These are phyloP conservation scores for Tylopilus plumbeoviolaceoides DNA, from an alignment of 768 basidiomycete genomes.

Conservation along the genomic window DNA sequence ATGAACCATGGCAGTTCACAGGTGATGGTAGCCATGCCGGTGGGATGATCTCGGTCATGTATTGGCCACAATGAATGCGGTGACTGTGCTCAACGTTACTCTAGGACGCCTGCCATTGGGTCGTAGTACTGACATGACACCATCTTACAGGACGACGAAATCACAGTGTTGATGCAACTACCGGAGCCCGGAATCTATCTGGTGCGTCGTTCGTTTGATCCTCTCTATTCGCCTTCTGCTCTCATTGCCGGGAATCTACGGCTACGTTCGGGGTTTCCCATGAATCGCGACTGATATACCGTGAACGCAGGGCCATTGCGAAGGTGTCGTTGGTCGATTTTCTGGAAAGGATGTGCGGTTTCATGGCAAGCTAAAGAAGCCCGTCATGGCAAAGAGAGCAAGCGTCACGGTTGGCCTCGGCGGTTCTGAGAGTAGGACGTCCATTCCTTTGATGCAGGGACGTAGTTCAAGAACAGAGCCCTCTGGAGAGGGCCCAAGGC, in stretches of 20 bases:
- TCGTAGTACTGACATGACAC: conserved; percentile 7
- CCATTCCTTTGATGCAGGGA: conserved; percentile 18
- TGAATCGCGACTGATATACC: conserved; percentile 1
- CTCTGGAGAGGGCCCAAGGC: conserved; percentile 4
- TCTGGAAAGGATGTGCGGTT: conserved; percentile 60
- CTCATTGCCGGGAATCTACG: background rate
- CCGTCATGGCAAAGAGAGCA: conserved; percentile 67
- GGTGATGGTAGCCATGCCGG: background rate
- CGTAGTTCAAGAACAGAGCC: background rate
- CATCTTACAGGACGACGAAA: conserved; percentile 63
- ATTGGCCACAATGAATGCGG: background rate
- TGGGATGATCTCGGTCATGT: background rate
- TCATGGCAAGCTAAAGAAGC: conserved; percentile 71
- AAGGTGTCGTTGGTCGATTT: conserved; percentile 82
- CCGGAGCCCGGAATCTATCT: conserved; percentile 54
- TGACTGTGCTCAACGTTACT: background rate
- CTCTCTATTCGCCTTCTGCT: background rate
- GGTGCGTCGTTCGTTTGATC: conserved; percentile 49
- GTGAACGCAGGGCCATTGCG: conserved; percentile 67
- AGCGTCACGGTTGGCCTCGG: conserved; percentile 9
- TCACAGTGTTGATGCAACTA: conserved; percentile 72
- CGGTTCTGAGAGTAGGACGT: conserved; percentile 10
- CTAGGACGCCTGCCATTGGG: background rate
- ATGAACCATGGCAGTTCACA: background rate
- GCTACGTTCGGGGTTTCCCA: background rate